Conservation (phyloP, 441 rosid genomes). For the Daphne laureola region DNA sequence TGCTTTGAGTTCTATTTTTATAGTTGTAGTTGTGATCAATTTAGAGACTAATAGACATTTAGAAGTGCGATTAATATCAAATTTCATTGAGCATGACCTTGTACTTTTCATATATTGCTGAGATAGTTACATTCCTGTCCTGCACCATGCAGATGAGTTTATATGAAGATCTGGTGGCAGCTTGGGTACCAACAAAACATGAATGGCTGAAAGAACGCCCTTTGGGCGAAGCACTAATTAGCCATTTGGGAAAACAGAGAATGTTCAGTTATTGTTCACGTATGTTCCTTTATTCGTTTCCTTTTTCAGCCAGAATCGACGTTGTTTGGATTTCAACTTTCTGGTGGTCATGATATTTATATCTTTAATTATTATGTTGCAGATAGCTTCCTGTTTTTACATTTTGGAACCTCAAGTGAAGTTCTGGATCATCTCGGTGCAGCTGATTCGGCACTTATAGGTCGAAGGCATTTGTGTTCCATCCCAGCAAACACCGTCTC, state of each 20-base stretch:
- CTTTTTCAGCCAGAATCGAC: not conserved
- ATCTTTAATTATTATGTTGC: constrained; percentile 23
- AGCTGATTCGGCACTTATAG: constrained; percentile 72
- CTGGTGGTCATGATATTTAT: constrained; percentile 13
- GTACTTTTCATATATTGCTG: not conserved
- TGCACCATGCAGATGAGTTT: constrained; percentile 69
- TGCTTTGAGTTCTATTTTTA: no score
- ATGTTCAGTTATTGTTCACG: constrained; percentile 84
- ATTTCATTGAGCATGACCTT: not conserved
- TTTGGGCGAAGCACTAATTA: constrained; percentile 59
- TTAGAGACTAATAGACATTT: no score
- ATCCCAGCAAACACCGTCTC: constrained; percentile 85
- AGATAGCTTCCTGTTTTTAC: constrained; percentile 80
- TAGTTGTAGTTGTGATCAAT: no score
- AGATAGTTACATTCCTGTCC: not conserved
- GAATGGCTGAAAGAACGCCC: constrained; percentile 70
- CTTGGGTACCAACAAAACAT: constrained; percentile 96
- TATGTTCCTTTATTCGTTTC: constrained; percentile 26
- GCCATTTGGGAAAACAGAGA: constrained; percentile 58
- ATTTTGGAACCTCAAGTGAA: constrained; percentile 97
- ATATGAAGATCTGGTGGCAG: constrained; percentile 94
- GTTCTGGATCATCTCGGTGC: constrained; percentile 86
- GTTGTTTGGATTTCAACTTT: constrained; percentile 4
- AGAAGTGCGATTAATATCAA: no score
- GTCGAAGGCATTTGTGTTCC: constrained; percentile 87